These are phyloP conservation scores for Trifolium pratense DNA, from an alignment of 306 rosid species.

Conservation along the genomic window DNA sequence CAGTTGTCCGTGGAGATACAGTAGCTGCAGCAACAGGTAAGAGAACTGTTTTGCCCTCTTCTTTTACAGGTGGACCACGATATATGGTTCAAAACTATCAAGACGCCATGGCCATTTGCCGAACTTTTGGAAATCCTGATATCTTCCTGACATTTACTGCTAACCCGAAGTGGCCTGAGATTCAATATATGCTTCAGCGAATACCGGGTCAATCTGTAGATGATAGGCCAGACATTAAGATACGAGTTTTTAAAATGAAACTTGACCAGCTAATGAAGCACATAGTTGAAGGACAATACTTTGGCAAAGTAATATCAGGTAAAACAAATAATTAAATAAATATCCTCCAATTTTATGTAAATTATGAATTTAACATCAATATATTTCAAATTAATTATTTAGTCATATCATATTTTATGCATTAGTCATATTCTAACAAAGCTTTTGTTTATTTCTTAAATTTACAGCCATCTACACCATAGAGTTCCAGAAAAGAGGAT, in stretches of 20 bases:
- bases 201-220: not conserved
- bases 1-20: not conserved
- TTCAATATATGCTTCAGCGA: not conserved
- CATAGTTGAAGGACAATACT: not conserved
- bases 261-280: conserved; percentile 2
- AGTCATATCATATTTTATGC: not conserved
- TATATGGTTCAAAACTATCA: conserved; percentile 31
- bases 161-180: not conserved
- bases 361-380: not conserved
- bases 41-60: conserved; percentile 12
- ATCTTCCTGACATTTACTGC: conserved; percentile 4
- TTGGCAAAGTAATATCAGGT: conserved; percentile 1
- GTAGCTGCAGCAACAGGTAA: not conserved
- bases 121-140: conserved; percentile 8
- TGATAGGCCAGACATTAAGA: not conserved
- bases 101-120: conserved; percentile 13
- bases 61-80: not conserved
- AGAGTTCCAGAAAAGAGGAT: not conserved
- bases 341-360: not conserved
- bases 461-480: conserved; percentile 1
- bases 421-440: not conserved
- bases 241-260: conserved; percentile 9
- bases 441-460: not conserved
- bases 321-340: not conserved
- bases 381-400: not conserved